Conservation (phyloP, 2,329 filamentous ascomycete species). For the Cladosporium sp. region DNA sequence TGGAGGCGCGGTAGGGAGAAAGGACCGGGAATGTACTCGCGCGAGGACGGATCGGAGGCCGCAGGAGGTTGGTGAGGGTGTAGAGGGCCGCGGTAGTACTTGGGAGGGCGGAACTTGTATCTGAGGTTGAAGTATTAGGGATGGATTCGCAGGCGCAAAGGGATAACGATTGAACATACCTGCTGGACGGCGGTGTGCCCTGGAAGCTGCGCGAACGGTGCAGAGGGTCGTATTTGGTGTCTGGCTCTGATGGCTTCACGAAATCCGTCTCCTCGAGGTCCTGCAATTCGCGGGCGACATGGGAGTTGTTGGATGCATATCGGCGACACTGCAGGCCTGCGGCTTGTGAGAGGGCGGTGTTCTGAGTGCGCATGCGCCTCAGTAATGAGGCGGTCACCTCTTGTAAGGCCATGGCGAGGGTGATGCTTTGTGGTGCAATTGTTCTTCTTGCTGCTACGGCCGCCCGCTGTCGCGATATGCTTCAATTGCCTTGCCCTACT, state of each 20-base stretch:
- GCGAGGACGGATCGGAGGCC: constrained; percentile 81
- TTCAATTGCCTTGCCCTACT: background rate
- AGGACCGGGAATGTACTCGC: constrained; percentile 85
- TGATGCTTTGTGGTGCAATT: constrained; percentile 1
- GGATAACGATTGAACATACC: constrained; percentile 40
- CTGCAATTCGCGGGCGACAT: constrained; percentile 24
- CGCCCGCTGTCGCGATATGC: background rate
- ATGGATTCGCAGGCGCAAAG: constrained; percentile 18
- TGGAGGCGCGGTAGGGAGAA: constrained; percentile 85
- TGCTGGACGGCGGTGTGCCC: constrained; percentile 53
- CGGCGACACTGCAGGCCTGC: constrained; percentile 35
- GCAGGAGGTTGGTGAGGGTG: constrained; percentile 91
- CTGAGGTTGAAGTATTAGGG: constrained; percentile 39
- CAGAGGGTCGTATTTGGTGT: constrained; percentile 27
- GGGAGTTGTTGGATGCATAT: constrained; percentile 32
- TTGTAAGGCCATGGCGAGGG: constrained; percentile 34
- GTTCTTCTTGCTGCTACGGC: background rate
- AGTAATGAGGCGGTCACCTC: constrained; percentile 37
- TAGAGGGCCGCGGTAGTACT: constrained; percentile 90
- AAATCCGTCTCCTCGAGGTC: constrained; percentile 55
- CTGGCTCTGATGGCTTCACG: constrained; percentile 33
- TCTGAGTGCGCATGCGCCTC: constrained; percentile 30
- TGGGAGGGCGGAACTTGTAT: constrained; percentile 93
- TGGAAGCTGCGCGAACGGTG: constrained; percentile 47
- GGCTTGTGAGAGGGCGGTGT: constrained; percentile 24